Base-by-base conservation (phyloP, 2,329 filamentous ascomycete genomes). In the Diaporthe aspalathi region DNA sequence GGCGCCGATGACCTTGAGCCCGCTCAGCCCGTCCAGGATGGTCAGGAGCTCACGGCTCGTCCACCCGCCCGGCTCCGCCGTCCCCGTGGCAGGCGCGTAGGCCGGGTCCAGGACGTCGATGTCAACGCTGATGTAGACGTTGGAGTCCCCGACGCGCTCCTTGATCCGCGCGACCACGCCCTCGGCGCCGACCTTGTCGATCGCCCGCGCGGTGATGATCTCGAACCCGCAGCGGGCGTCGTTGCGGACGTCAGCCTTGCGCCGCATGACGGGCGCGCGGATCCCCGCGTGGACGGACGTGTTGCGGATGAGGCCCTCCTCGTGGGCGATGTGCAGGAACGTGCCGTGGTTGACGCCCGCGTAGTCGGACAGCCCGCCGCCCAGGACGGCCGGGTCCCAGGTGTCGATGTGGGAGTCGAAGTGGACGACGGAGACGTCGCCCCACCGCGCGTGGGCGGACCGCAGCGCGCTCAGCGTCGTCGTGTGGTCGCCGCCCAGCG, bases 91-190 rank as follows among this genome's bases (percentile, higher is more conserved):
- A 57, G 68, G 29, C 17, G 90, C 90, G 63, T 82, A 81, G 0
- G 83, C 91, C 0, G 93, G 93, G 79, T 95, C 93, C 57, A 95
- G 84, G 0, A 95, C 92, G 80, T 95, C 93, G 75, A 95, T 95
- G 77, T 95, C 93, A 20, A 95, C 89, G 70, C 88, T 92, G 29
- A 95, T 84, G 76, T 95, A 95, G 16, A 90, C 88, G 54, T 83
- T 86, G 0, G 84, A 84, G 17, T 83, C 83, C 1, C 81, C 80
- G 0, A 90, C 86, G 11, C 88, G 82, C 2, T 84, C 78, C 76
- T 93, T 84, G 74, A 95, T 93, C 50, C 81, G 82, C 14, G 89
- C 81, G 3, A 93, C 87, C 49, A 95, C 82, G 0, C 91, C 92
- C 43, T 85, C 83, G 0, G 87, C 82, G 3, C 93, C 92, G 47